Conservation (phyloP, 225 moss, liverwort and hornwort genomes). For the Thuidium tamariscinum region DNA sequence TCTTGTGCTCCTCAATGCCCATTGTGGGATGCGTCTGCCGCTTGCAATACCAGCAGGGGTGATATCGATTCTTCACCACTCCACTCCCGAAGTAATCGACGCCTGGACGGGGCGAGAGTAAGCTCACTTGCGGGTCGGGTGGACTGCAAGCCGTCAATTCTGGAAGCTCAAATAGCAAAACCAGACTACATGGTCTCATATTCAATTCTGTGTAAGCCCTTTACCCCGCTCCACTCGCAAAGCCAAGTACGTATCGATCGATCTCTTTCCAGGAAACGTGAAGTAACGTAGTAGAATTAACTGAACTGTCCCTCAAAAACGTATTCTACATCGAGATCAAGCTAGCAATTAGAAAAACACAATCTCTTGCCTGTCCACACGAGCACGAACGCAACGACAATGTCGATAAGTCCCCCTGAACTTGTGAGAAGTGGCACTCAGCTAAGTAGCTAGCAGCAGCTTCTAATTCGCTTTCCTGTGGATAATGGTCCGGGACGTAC, state of each 20-base stretch:
- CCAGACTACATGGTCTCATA: neutral
- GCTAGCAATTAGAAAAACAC: neutral
- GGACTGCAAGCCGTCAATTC: neutral
- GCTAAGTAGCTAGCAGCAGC: neutral
- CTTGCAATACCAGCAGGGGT: neutral
- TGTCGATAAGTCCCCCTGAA: neutral
- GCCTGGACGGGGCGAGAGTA: neutral
- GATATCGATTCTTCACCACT: neutral
- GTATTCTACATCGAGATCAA: neutral
- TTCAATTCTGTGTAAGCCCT: neutral
- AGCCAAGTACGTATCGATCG: neutral
- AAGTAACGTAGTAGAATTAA: neutral
- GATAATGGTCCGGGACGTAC: neutral
- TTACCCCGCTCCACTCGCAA: neutral
- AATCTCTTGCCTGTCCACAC: too few relatives aligned
- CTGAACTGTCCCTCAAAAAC: neutral
- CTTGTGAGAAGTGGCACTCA: neutral
- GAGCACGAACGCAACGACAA: neutral
- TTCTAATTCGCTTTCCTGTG: neutral
- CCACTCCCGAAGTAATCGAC: neutral
- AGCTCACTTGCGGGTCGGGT: neutral
- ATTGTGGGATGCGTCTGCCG: neutral
- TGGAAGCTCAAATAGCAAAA: neutral
- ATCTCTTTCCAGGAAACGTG: neutral
- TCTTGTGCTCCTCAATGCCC: neutral